Evolutionary conservation across 352 stramenopile species (phyloP), one percentile per base, ranked within the genome.

Genomic region (Pythium monospermum): DNA sequence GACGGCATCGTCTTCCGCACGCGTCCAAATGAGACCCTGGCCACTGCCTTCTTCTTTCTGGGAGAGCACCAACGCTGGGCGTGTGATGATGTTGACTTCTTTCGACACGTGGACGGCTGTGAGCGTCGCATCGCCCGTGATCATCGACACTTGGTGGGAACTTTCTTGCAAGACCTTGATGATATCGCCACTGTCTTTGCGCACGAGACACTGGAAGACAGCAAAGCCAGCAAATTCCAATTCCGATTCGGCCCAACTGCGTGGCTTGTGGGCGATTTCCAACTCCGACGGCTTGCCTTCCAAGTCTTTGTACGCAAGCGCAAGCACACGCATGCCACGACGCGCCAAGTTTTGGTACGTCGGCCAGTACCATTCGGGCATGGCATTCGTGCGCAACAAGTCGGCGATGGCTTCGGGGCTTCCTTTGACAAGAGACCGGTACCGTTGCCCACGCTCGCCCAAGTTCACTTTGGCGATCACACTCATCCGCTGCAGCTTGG

Each of bases 101-200:
- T 88, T 85, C 7, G 96, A 97, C 21, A 99, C 97, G 54, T 99
- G 91, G 25, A 95, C 88, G 30, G 97, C 97, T 32, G 97, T 99
- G 25, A 99, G 76, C 10, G 96, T 89, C 30, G 90, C 88, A 69
- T 99, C 97, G 48, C 97, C 97, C 12, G 97, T 99, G 61, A 99
- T 99, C 94, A 99, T 99, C 19, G 95, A 93, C 12, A 97, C 83
- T n/a, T 78, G 53, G 64, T 99, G 95, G 16, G 83, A 89, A 56
- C 87, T 97, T 22, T 84, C 81, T 45, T 83, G 78, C 30, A 99
- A 66, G 50, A 97, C 85, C 57, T 93, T 80, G 30, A 99, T 71
- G 31, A 99, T 96, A 6, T 93, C 69, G 19, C 71, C 79, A 41
- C 95, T 98, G 74, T 99, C 94, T 72, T 99, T 99, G 27, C 98